Conservation (phyloP, 2,329 filamentous ascomycete species). For the Stagonosporopsis cucurbitacearum region DNA sequence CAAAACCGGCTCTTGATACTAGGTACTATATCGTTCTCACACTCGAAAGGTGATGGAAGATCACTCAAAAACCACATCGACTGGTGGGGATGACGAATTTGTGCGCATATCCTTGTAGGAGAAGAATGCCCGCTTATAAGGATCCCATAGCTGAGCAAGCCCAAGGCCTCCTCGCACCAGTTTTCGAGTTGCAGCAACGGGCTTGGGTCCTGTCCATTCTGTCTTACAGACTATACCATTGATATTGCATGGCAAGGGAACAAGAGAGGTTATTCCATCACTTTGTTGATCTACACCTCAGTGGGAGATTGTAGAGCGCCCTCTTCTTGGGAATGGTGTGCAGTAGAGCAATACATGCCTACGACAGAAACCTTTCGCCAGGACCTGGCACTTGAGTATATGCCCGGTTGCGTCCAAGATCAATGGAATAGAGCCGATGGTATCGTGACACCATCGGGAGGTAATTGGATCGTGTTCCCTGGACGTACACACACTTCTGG, state of each 20-base stretch:
- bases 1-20: constrained; percentile 26
- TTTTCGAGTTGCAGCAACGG: constrained; percentile 19
- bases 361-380: constrained; percentile 9
- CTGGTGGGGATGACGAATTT: not conserved
- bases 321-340: constrained; percentile 24
- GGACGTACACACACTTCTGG: not conserved
- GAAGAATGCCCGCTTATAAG: not conserved
- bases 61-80: constrained; percentile 21
- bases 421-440: constrained; percentile 20
- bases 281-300: constrained; percentile 18
- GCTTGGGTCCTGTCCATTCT: constrained; percentile 27
- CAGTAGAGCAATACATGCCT: not conserved
- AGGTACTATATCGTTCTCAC: constrained; percentile 16
- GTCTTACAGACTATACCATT: constrained; percentile 29
- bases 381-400: constrained; percentile 11
- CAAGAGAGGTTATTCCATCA: constrained; percentile 21
- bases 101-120: not conserved
- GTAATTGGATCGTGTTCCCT: not conserved
- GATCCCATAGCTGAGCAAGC: constrained; percentile 25
- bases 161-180: constrained; percentile 6
- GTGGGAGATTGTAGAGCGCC: constrained; percentile 30
- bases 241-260: constrained; percentile 21
- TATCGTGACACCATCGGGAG: not conserved
- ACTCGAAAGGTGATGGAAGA: constrained; percentile 17
- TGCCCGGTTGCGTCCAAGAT: constrained; percentile 24